phyloP scores from a whole-genome alignment of 345 rosid species.

The Populus euphratica region DNA sequence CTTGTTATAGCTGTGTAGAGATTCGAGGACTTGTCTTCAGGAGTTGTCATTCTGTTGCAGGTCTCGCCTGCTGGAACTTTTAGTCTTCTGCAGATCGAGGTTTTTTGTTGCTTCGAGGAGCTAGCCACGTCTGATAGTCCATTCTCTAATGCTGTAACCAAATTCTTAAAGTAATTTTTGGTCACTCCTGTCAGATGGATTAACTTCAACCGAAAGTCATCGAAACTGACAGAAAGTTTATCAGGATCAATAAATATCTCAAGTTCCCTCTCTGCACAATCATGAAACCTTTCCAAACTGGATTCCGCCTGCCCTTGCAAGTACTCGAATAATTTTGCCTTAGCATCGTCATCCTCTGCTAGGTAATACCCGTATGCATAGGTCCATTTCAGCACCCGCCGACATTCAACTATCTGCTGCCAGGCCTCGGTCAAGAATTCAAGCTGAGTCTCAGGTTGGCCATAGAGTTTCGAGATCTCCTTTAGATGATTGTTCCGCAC shows the following conservation, averaged over 20 bases:
- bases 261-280: conserved; percentile 28
- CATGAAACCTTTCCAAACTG: conserved; percentile 29
- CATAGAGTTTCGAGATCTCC: background rate
- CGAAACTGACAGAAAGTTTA: background rate
- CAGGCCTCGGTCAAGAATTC: conserved; percentile 24
- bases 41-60: background rate
- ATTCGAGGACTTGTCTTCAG: no score
- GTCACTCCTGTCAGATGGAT: conserved; percentile 11
- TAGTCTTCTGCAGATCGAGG: background rate
- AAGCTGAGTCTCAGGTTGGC: background rate
- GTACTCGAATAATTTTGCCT: conserved; percentile 25
- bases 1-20: no score
- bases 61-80: background rate
- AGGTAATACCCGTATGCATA: conserved; percentile 29
- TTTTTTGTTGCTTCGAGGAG: background rate
- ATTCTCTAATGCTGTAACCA: conserved; percentile 33
- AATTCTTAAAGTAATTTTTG: conserved; percentile 25
- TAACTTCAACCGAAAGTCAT: conserved; percentile 9
- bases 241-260: background rate
- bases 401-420: conserved; percentile 29
- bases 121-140: conserved; percentile 29
- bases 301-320: conserved; percentile 37
- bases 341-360: background rate
- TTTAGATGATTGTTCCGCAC: background rate
- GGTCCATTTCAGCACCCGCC: conserved; percentile 34